phyloP scores from a whole-genome alignment of 78 protist genomes.

The Isochrysis galbana region DNA sequence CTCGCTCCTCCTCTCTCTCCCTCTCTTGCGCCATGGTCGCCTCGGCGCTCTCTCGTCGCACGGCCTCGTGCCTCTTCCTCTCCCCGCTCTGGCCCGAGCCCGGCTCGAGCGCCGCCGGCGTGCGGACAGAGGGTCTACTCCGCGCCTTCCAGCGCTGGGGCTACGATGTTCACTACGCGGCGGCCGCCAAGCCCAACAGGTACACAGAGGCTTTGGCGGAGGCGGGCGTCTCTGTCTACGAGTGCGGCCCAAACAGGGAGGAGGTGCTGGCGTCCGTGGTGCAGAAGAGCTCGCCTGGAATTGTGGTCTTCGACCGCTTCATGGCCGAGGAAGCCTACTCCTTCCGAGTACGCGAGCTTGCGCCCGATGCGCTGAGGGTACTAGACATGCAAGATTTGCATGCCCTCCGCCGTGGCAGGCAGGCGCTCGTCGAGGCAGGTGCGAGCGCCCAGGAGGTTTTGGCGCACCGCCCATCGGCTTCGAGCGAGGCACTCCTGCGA shows the following conservation, averaged over 20 bases:
- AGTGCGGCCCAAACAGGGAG: not conserved
- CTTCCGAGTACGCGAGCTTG: not conserved
- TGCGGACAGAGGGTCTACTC: not conserved
- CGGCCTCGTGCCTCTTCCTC: not conserved
- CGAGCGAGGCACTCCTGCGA: not conserved
- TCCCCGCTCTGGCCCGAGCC: not conserved
- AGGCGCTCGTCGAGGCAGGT: not conserved
- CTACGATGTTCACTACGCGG: not conserved
- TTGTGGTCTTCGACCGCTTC: not conserved
- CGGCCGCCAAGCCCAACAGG: not conserved
- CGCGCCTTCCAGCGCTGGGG: not conserved
- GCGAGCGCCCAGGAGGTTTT: not conserved
- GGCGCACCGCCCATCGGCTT: not conserved
- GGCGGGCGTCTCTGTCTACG: not conserved
- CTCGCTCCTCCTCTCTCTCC: too few species aligned
- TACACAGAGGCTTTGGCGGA: not conserved
- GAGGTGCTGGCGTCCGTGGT: not conserved
- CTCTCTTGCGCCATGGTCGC: too few species aligned
- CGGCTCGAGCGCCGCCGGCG: not conserved
- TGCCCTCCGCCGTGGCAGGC: not conserved
- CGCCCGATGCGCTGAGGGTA: not conserved
- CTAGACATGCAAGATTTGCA: not conserved
- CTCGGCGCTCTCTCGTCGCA: too few species aligned
- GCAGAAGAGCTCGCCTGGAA: not conserved
- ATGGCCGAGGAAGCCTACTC: not conserved